Evolutionary conservation across 2,329 filamentous ascomycete genomes (phyloP), one percentile per base, ranked within the genome.

Genomic region (Huntiella bhutanensis): DNA sequence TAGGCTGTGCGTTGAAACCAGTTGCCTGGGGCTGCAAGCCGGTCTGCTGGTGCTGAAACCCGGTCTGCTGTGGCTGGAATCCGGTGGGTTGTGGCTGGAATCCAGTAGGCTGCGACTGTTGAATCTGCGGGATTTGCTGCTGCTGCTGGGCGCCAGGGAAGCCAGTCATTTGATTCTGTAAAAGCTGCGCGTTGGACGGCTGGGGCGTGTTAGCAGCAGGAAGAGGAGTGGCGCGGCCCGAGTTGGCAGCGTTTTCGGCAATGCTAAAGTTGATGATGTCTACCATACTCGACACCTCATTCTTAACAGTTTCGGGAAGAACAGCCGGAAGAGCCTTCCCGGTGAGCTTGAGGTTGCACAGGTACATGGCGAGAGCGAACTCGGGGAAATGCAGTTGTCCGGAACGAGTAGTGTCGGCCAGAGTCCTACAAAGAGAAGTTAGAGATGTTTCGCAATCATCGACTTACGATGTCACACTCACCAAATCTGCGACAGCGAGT

Each of bases 201-300:
- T 81, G 77, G 13, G 80, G 79, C 2, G 67, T 64, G 5, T 67
- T 61, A 7, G 65, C 66, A 51, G 60, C 68, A 49, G 66, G 64
- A 3, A 62, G 55, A 34, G 67, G 64, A n/a, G 70, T 61, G 22
- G 66, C 64, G 13, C 70, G 61, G 15, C 71, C 63, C 36, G 64
- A 54, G 11, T 58, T 57, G 4, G 64, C 66, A 35, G 65, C 66
- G 22, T 88, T 80, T 53, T 98, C 91, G 1, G 75, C 77, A 17
- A 95, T 74, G 54, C 80, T 85, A 59, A 98, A 98, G 50, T 86
- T 94, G 58, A 98, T 98, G 48, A 98, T 98, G 58, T 98, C 91
- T 36, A 98, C 91, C 87, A 98, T 96, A 63, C 91, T 94, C 3
- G 88, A 96, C 13, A 98, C 91, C 61, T 98, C 91, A 56, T 98